Percentiles rank a stretch among this genome's conserved stretches.
Evolutionary conservation across 2,329 filamentous ascomycete genomes (phyloP).

Genomic region (Keithomyces neogunnii): DNA sequence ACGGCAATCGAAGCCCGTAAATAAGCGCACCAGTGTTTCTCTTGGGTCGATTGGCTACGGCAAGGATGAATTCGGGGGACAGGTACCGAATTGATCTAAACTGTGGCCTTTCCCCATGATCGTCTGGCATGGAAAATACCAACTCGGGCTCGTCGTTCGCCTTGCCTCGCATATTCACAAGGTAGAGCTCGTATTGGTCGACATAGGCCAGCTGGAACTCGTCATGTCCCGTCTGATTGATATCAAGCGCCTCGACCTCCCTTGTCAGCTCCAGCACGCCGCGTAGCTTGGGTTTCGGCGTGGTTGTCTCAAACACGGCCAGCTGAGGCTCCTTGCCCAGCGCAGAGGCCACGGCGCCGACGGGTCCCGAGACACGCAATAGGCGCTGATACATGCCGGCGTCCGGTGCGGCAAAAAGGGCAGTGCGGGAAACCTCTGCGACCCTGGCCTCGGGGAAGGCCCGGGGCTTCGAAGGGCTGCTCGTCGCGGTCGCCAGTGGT

Average conservation of each 20-base stretch:
- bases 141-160: slow-evolving; percentile 37
- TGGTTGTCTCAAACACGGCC: slow-evolving; percentile 61
- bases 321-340: slow-evolving; percentile 70
- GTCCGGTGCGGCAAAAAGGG: slow-evolving; percentile 42
- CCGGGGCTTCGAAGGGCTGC: slow-evolving; percentile 9
- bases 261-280: slow-evolving; percentile 41
- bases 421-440: slow-evolving; percentile 41
- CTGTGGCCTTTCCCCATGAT: slow-evolving; percentile 36
- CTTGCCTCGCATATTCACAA: slow-evolving; percentile 49
- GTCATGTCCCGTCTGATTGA: slow-evolving; percentile 50
- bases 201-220: slow-evolving; percentile 71
- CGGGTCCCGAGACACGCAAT: slow-evolving; percentile 49
- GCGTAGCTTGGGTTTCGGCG: slow-evolving; percentile 35
- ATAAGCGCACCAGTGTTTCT: slow-evolving; percentile 45
- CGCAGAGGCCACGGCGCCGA: slow-evolving; percentile 74
- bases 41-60: slow-evolving; percentile 50
- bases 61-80: slow-evolving; percentile 47
- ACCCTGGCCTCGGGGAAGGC: slow-evolving; percentile 28
- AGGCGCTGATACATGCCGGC: slow-evolving; percentile 52
- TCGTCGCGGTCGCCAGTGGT: slow-evolving; percentile 20
- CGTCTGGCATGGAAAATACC: slow-evolving; percentile 48
- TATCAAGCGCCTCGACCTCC: slow-evolving; percentile 63
- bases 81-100: slow-evolving; percentile 54
- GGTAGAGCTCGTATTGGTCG: slow-evolving; percentile 65
- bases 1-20: slow-evolving; percentile 46